These are phyloP conservation scores for Akanthomyces dipterigenus DNA, from an alignment of 2,329 filamentous ascomycete species.

Conservation along the genomic window DNA sequence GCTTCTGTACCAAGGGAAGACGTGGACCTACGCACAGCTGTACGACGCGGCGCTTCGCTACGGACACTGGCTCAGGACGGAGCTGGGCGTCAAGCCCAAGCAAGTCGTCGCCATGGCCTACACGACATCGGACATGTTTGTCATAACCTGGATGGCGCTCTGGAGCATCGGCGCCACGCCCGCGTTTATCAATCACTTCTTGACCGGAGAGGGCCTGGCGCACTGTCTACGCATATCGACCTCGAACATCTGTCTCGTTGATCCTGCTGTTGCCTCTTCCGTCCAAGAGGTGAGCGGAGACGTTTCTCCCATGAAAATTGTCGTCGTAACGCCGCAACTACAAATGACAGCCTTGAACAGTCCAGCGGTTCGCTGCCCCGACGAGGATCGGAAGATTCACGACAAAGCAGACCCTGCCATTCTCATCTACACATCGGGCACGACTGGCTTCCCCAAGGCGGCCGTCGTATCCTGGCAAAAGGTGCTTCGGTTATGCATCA, in stretches of 20 bases:
- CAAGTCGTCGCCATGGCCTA: conserved; percentile 79
- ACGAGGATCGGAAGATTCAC: not conserved
- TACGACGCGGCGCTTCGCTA: conserved; percentile 68
- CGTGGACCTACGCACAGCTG: conserved; percentile 65
- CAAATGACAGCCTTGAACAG: not conserved
- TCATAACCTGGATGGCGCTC: conserved; percentile 69
- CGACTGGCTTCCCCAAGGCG: conserved; percentile 68
- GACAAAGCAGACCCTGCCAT: conserved; percentile 40
- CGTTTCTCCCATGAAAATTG: conserved; percentile 26
- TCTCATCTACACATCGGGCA: conserved; percentile 72
- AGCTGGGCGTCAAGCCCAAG: conserved; percentile 55
- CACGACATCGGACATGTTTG: conserved; percentile 71
- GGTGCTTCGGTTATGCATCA: conserved; percentile 30
- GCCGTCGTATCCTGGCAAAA: conserved; percentile 63
- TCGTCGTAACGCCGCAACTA: not conserved
- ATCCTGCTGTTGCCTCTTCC: conserved; percentile 48
- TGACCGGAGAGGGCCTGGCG: conserved; percentile 60
- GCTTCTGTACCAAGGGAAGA: conserved; percentile 60
- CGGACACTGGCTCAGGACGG: conserved; percentile 65
- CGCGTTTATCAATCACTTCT: conserved; percentile 83
- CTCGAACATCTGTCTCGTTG: conserved; percentile 63
- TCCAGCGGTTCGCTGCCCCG: not conserved
- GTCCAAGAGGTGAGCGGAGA: conserved; percentile 52
- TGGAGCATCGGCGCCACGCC: conserved; percentile 80
- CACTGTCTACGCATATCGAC: conserved; percentile 69